phyloP scores from a whole-genome alignment of 192 early-diverging fungal genomes.

The Coemansia sp. region DNA sequence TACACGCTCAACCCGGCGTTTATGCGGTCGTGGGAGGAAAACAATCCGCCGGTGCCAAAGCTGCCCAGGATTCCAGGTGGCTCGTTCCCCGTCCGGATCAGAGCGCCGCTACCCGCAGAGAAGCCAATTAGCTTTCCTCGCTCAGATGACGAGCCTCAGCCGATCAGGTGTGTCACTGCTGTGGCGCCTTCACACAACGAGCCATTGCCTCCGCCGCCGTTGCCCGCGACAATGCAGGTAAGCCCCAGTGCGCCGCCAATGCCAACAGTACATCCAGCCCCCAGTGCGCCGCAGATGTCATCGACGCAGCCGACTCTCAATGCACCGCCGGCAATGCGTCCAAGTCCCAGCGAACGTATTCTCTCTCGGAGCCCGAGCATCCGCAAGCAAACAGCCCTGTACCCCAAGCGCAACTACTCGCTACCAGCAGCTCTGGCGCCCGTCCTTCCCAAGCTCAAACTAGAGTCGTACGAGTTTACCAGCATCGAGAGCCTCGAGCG shows the following conservation, averaged over 20 bases:
- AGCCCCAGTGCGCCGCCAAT: neutral
- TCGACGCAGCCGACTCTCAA: neutral
- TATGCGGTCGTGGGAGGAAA: conserved; percentile 20
- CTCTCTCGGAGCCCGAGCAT: neutral
- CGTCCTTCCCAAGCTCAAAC: conserved; percentile 16
- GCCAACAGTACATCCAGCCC: neutral
- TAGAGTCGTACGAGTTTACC: conserved; percentile 51
- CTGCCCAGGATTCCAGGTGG: conserved; percentile 18
- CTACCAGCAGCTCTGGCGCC: conserved; percentile 34
- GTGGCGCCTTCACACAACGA: neutral
- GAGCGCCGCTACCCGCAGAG: conserved; percentile 1
- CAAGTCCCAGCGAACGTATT: neutral
- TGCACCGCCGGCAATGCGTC: neutral
- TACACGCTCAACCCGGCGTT: conserved; percentile 40
- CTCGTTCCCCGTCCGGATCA: conserved; percentile 16
- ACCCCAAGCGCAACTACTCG: conserved; percentile 50
- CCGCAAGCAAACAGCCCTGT: conserved; percentile 1
- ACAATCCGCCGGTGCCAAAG: conserved; percentile 36
- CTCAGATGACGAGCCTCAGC: conserved; percentile 12
- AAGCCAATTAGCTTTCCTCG: conserved; percentile 36
- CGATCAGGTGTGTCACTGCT: neutral
- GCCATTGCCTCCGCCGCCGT: neutral
- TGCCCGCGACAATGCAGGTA: neutral
- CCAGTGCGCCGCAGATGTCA: neutral
- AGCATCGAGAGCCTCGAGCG: conserved; percentile 52